A percentile compares a stretch with the other conserved stretches of the same genome.
phyloP scores from a whole-genome alignment of 345 rosid genomes.

The Fremontodendron californicum region DNA sequence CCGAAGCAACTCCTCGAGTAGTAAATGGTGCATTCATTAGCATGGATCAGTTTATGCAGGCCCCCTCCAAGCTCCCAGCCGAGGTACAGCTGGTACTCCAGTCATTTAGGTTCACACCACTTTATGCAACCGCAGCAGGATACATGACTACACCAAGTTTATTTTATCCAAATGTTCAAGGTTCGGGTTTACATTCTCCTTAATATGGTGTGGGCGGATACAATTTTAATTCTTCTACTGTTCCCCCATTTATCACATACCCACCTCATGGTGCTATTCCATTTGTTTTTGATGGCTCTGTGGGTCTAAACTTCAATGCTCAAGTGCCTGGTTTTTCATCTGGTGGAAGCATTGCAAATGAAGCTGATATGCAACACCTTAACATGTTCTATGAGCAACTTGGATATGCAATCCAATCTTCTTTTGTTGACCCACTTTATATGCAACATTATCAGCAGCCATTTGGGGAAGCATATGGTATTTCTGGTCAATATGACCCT shows the following conservation, averaged over 20 bases:
- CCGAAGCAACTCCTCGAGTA: constrained; percentile 22
- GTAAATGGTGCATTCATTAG: constrained; percentile 25
- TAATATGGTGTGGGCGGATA: constrained; percentile 51
- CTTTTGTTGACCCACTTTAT: constrained; percentile 39
- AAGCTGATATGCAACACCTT: constrained; percentile 42
- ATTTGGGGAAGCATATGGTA: constrained; percentile 30
- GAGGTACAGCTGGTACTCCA: constrained; percentile 46
- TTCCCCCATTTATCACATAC: constrained; percentile 41
- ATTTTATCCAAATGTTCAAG: constrained; percentile 36
- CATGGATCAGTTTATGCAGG: constrained; percentile 35
- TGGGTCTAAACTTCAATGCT: constrained; percentile 32
- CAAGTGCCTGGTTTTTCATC: constrained; percentile 38
- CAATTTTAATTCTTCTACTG: constrained; percentile 29
- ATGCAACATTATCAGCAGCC: constrained; percentile 48
- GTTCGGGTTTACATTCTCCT: constrained; percentile 31
- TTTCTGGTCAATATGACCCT: constrained; percentile 38
- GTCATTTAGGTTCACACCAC: constrained; percentile 48
- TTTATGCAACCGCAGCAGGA: constrained; percentile 33
- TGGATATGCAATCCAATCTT: constrained; percentile 41
- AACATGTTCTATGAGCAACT: constrained; percentile 41
- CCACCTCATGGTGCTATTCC: constrained; percentile 44
- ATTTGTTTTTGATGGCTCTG: constrained; percentile 31
- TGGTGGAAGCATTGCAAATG: constrained; percentile 34
- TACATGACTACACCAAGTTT: constrained; percentile 43
- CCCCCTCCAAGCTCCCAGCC: constrained; percentile 30